Evolutionary conservation across 2,329 filamentous ascomycete species (phyloP).

Genomic region (Fonsecaea multimorphosa): DNA sequence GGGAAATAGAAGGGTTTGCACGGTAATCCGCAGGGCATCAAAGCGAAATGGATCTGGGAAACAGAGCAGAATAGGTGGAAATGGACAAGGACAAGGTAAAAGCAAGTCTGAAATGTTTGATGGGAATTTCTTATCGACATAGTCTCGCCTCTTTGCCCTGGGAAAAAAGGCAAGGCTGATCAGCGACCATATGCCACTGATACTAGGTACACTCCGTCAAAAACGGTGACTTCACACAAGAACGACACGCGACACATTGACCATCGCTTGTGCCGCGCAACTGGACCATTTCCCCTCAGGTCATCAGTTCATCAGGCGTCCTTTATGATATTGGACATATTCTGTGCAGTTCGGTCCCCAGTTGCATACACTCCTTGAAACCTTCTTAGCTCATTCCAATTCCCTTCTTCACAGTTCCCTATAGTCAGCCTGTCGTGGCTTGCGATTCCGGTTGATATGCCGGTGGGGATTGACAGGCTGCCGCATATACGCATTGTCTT

Average conservation of each 20-base stretch:
- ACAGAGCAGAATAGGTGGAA: not conserved
- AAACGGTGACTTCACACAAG: not conserved
- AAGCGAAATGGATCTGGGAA: not conserved
- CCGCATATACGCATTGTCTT: slow-evolving; percentile 91
- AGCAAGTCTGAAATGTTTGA: not conserved
- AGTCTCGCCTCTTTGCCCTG: not conserved
- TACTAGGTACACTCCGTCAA: not conserved
- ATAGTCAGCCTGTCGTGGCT: slow-evolving; percentile 84
- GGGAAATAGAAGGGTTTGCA: not conserved
- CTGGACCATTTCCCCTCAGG: not conserved
- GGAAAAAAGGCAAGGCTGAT: not conserved
- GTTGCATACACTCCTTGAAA: not conserved
- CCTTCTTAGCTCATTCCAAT: not conserved
- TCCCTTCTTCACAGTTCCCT: slow-evolving; percentile 64
- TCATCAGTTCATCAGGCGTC: not conserved
- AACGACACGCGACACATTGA: not conserved
- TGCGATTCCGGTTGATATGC: slow-evolving; percentile 77
- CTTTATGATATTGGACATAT: not conserved
- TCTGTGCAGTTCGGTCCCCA: not conserved
- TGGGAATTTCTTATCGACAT: not conserved
- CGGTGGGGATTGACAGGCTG: slow-evolving; percentile 95
- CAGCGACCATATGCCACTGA: not conserved
- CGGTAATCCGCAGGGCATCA: not conserved
- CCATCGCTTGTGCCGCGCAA: not conserved
- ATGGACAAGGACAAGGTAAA: not conserved